These are phyloP conservation scores for Singerocomus inundabilis DNA, from an alignment of 1,284 basidiomycete genomes.

Conservation along the genomic window DNA sequence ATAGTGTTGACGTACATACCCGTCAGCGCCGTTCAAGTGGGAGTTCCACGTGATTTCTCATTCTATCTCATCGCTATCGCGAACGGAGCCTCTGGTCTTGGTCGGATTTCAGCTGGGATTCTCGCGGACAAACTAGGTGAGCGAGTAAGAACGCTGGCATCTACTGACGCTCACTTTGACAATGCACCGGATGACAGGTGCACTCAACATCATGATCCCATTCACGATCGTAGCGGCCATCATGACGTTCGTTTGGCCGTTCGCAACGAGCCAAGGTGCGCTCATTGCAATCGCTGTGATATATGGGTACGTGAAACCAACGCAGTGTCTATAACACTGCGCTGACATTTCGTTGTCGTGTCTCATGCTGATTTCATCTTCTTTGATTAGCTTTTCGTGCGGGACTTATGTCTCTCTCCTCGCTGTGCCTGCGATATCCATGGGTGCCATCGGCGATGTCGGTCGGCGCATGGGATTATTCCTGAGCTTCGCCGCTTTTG, in stretches of 20 bases:
- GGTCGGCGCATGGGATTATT: conserved; percentile 60
- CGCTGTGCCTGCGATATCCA: conserved; percentile 52
- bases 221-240: conserved; percentile 39
- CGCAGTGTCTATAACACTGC: too few relatives aligned
- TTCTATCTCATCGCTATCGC: conserved; percentile 50
- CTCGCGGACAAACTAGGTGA: conserved; percentile 40
- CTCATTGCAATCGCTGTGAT: conserved; percentile 40
- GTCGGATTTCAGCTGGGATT: conserved; percentile 41
- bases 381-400: conserved; percentile 49
- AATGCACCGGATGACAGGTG: conserved; percentile 22
- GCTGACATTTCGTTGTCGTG: too few relatives aligned
- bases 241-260: conserved; percentile 48
- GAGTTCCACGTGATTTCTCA: conserved; percentile 37
- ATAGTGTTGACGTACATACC: conserved; percentile 52
- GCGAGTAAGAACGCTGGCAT: conserved; percentile 9
- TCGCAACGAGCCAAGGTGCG: conserved; percentile 30
- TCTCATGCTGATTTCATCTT: conserved; percentile 30
- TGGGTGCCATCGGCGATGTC: conserved; percentile 60
- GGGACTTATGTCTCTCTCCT: conserved; percentile 59
- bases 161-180: too few relatives aligned
- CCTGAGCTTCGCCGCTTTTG: conserved; percentile 48
- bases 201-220: conserved; percentile 45
- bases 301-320: conserved; percentile 40
- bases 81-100: conserved; percentile 45
- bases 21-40: conserved; percentile 37